These are phyloP conservation scores for Herpotrichia juniperi DNA, from an alignment of 2,329 filamentous ascomycete species.

Conservation along the genomic window DNA sequence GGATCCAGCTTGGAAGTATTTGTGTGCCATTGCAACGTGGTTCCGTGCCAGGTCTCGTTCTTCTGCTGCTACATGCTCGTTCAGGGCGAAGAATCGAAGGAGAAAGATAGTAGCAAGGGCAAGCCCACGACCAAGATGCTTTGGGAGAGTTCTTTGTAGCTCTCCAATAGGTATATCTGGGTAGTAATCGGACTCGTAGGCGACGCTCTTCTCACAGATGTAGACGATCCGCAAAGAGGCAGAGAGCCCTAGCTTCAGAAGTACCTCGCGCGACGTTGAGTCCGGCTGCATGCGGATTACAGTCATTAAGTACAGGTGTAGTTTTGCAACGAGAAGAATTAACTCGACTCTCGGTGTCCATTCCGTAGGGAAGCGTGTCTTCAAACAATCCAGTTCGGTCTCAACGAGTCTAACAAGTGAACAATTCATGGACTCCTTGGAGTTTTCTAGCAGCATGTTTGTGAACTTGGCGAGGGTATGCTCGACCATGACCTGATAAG, in stretches of 20 bases:
- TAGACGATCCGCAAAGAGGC: conserved; percentile 25
- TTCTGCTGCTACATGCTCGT: conserved; percentile 20
- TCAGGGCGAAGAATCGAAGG: conserved; percentile 29
- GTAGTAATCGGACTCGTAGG: conserved; percentile 15
- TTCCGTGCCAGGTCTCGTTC: conserved; percentile 31
- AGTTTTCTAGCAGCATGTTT: conserved; percentile 23
- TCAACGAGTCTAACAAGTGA: conserved; percentile 28
- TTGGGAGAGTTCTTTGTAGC: conserved; percentile 20
- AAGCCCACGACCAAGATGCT: conserved; percentile 24
- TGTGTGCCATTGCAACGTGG: conserved; percentile 27
- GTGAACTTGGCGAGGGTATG: conserved; percentile 28
- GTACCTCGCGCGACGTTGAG: conserved; percentile 20
- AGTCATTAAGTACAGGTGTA: conserved; percentile 27
- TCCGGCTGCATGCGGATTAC: conserved; percentile 24
- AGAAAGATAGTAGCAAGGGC: conserved; percentile 25
- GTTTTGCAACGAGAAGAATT: conserved; percentile 19
- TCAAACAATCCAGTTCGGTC: conserved; percentile 23
- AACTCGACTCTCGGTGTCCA: conserved; percentile 24
- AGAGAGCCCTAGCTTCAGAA: conserved; percentile 23
- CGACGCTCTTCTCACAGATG: conserved; percentile 20
- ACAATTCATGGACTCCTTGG: conserved; percentile 19
- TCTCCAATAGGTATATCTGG: conserved; percentile 7
- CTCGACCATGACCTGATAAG: conserved; percentile 27
- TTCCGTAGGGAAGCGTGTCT: conserved; percentile 16
- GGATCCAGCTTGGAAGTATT: conserved; percentile 19